A percentile compares a stretch with the other conserved stretches of the same genome.
Evolutionary conservation across 2,329 filamentous ascomycete species (phyloP).

Genomic region (Trichoderma sp.): DNA sequence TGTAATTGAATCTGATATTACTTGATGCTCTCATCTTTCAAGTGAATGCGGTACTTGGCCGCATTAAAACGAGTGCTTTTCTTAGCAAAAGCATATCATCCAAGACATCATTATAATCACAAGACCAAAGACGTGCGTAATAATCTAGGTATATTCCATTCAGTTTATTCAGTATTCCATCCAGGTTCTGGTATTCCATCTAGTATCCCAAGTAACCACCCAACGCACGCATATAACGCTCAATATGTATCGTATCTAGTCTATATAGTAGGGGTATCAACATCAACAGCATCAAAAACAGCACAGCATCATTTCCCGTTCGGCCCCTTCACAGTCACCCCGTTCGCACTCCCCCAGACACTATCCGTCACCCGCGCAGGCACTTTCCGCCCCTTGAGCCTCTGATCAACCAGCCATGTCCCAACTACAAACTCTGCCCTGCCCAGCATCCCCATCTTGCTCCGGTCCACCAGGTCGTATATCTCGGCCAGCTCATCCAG

Average conservation of each 20-base stretch:
- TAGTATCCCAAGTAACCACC: not conserved
- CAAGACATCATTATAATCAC: not conserved
- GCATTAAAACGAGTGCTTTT: not conserved
- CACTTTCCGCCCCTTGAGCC: slow-evolving; percentile 76
- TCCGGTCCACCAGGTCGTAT: slow-evolving; percentile 71
- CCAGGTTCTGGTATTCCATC: not conserved
- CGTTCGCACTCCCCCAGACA: slow-evolving; percentile 71
- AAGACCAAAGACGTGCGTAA: not conserved
- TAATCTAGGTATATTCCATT: not conserved
- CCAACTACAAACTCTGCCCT: slow-evolving; percentile 79
- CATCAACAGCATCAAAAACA: not conserved
- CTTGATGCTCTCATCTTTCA: not conserved
- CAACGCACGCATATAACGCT: not conserved
- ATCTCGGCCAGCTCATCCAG: slow-evolving; percentile 70
- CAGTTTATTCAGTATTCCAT: not conserved
- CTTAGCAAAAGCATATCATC: not conserved
- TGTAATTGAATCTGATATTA: not conserved
- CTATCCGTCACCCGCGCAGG: slow-evolving; percentile 70
- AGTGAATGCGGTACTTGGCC: not conserved
- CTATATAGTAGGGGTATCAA: slow-evolving; percentile 2
- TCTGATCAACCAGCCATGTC: slow-evolving; percentile 79
- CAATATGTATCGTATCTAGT: not conserved
- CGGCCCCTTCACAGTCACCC: slow-evolving; percentile 43
- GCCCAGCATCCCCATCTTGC: slow-evolving; percentile 56
- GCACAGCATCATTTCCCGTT: slow-evolving; percentile 30